Evolutionary conservation across 768 basidiomycete species (phyloP), one percentile per base, ranked within the genome.

Genomic region (Rossbeevera mucosa): DNA sequence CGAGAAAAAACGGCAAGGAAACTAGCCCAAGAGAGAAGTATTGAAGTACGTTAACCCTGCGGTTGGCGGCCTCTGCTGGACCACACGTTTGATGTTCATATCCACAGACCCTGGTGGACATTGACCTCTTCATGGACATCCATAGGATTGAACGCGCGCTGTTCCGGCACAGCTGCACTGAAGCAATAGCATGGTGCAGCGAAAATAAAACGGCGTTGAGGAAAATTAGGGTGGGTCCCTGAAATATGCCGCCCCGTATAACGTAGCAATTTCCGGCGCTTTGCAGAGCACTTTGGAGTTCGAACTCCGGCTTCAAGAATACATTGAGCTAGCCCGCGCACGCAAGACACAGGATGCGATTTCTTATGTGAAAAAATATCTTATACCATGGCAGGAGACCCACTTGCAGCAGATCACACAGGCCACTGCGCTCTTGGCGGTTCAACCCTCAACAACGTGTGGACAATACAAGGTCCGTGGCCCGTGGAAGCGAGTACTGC

Each of bases 101-200:
- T 48, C 42, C 50, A 50, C 58, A 94, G 92, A 82, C 81, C 33
- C 77, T 95, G 4, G 92, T 94, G 26, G 94, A 97, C 65, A 84
- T 94, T 41, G 90, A 94, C 49, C 76, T 97, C 18, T 97, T 96
- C 69, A 83, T 82, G 57, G 93, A 96, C 55, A 90, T 97, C 47
- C 80, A 78, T 30, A 80, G 87, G 52, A 94, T 98, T 59, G 93
- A 96, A 69, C 74, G 77, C 8, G 93, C 91, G 0, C 77, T 99
- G 36, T 67, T 75, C 6, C 73, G 73, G 25, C 83, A 88, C 55
- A 88, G 86, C 56, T 94, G 93, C 58, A 77, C 86, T 6, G 93
- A 96, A 70, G 95, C 95, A 13, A 75, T 99, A 43, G 78, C 82
- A 18, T 99, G 95, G 95, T 97, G 94, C 61, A 93, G 83, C 56